Evolutionary conservation across 1,284 basidiomycete species (phyloP), one percentile per base, ranked within the genome.

Genomic region (Leccinum griseonigrum): DNA sequence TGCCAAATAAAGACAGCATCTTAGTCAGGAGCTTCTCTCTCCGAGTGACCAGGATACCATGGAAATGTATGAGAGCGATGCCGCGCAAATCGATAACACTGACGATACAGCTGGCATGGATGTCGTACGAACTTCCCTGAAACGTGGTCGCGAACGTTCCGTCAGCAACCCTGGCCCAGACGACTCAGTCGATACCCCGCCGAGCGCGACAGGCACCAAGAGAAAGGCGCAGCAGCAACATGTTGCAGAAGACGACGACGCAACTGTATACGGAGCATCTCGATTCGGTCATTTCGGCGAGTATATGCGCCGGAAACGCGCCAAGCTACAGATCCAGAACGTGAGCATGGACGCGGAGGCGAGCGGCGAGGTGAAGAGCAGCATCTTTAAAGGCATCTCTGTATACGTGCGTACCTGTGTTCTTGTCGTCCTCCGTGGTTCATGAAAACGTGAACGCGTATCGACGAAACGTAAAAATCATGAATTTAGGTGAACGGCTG

Each of bases 291-390:
- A 87, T 13, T 91, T 90, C 66, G 90, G 88, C 6, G 88, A 94
- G 67, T 98, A 97, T 72, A 92, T 97, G 91, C 76, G 82, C 11
- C 82, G 95, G 67, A 98, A 98, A 76, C 86, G 96, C 2, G 87
- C 90, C 54, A 98, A 98, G 73, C 74, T 97, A 52, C 92, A 95
- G 71, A 86, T 94, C 11, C 93, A 96, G 76, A 95, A 95, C 66
- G 74, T 80, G 3, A 81, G 84, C 63, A 79, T 94, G 53, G 82
- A 80, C 31, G 68, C 71, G 3, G 71, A 68, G 1, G 54, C 63
- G 28, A 62, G 66, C 31, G 61, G 66, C 0, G 67, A 67, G 7
- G 68, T 60, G 56, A 75, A 76, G 54, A 81, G 80, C n/a, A 76
- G 78, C 60, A 84, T 96, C 43, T 94, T 97, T 66, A 77, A 79